These are phyloP conservation scores for Oenanthe sinensis DNA, from an alignment of 129 eudicot genomes.

Conservation along the genomic window DNA sequence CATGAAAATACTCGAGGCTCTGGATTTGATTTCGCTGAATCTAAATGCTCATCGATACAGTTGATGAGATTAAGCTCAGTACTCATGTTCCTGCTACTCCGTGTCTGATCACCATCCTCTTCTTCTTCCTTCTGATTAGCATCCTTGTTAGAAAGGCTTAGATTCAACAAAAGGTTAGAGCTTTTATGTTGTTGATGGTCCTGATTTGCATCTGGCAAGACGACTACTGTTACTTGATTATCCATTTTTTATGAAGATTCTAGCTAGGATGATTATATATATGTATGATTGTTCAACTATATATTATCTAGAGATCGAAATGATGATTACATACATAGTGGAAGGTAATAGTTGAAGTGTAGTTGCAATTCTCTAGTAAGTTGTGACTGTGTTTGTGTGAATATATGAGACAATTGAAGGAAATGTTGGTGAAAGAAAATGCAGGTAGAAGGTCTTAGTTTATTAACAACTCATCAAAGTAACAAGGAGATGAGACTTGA, in stretches of 20 bases:
- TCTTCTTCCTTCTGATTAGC: background rate
- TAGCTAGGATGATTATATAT: background rate
- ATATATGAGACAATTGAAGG: background rate
- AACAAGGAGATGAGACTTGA: too few species aligned
- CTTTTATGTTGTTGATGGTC: background rate
- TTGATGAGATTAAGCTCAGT: constrained; percentile 24
- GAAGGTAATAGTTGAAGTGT: background rate
- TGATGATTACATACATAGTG: background rate
- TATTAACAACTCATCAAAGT: too few species aligned
- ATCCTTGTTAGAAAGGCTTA: constrained; percentile 29
- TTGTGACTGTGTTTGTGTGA: background rate
- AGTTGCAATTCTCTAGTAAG: background rate
- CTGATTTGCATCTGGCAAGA: constrained; percentile 1
- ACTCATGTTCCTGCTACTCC: background rate
- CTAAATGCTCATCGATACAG: background rate
- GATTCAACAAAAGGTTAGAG: constrained; percentile 27
- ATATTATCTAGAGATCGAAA: too few species aligned
- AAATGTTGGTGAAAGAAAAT: background rate
- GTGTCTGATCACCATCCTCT: constrained; percentile 10
- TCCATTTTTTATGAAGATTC: background rate
- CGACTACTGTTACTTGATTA: constrained; percentile 3
- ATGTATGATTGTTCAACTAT: too few species aligned
- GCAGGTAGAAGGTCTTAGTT: constrained; percentile 24
- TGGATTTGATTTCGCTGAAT: constrained; percentile 5
- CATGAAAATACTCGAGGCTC: constrained; percentile 62